Percentiles rank a stretch among this genome's conserved stretches.
phyloP scores from a whole-genome alignment of 306 rosid genomes.

The Pyrus communis region DNA sequence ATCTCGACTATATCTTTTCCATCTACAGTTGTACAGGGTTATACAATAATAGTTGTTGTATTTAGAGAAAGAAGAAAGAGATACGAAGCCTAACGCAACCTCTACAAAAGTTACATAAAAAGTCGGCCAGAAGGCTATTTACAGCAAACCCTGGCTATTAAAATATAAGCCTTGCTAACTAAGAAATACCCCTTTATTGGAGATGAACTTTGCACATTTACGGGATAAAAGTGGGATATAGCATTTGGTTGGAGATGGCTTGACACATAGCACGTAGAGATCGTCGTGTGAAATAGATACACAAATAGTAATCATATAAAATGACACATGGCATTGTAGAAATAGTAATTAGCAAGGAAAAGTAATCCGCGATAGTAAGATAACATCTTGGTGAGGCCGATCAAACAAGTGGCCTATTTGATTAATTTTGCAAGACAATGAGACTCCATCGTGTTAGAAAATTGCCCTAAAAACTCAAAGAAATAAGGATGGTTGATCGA shows the following conservation, averaged over 20 bases:
- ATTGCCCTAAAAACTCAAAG: too few species aligned
- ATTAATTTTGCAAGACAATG: too few species aligned
- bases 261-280: neutral
- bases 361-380: neutral
- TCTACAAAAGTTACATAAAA: neutral
- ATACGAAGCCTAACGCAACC: neutral
- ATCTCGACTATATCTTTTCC: too few species aligned
- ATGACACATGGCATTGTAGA: neutral
- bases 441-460: too few species aligned
- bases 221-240: neutral
- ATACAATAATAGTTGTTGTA: neutral
- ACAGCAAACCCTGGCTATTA: too few species aligned
- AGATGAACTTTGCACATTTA: neutral
- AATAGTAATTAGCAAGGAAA: too few species aligned
- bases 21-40: neutral
- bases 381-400: too few species aligned
- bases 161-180: neutral
- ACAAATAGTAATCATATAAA: neutral
- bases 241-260: neutral
- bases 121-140: too few species aligned
- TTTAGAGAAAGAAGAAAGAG: neutral
- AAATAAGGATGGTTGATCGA: too few species aligned
- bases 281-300: neutral
- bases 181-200: neutral
- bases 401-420: too few species aligned